Evolutionary conservation across 305 asterid genomes (phyloP), one percentile per base, ranked within the genome.

Genomic region (Caryopteris hybrid): DNA sequence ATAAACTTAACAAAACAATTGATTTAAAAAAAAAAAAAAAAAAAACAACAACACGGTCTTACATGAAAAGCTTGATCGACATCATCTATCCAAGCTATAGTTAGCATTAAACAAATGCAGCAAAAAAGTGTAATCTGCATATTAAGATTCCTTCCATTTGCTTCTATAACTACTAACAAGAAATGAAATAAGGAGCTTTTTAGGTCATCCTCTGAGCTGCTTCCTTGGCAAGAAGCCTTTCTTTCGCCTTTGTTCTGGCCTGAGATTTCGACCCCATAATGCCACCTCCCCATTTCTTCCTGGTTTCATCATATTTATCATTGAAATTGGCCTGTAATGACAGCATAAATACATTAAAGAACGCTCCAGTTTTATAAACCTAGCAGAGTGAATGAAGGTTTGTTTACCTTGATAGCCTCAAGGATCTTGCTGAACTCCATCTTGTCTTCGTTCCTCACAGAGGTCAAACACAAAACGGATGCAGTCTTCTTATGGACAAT

Each of bases 231-330:
- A 93, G 85, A 56, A 93, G 59, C 72, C 80, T 82, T 53, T 92
- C 96, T 42, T 92, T 92, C 0, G 97, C 98, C 82, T 90, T 92
- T 2, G 93, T 85, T 76, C 52, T 90, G 25, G 98, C 97, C 72
- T 90, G 97, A 3, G 98, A 92, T 77, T 92, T 92, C 0, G 96
- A 83, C 7, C 98, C 97, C 98, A 90, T 92, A 11, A 92, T 80
- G 10, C 98, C 97, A 8, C 98, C 98, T 1, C 98, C 98, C 96
- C 97, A 90, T 78, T 90, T 92, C 84, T 85, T 92, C 79, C 97
- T 82, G 0, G 84, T 80, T 68, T 90, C 95, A 1, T 89, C 97
- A 5, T 63, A 92, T 21, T 90, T 90, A 23, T 90, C 98, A 14
- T 92, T 90, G 84, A 92, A 92, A 75, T 92, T 92, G 8, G 96